Conservation (phyloP, 2,329 filamentous ascomycete genomes). For the Orbilia quercus region DNA sequence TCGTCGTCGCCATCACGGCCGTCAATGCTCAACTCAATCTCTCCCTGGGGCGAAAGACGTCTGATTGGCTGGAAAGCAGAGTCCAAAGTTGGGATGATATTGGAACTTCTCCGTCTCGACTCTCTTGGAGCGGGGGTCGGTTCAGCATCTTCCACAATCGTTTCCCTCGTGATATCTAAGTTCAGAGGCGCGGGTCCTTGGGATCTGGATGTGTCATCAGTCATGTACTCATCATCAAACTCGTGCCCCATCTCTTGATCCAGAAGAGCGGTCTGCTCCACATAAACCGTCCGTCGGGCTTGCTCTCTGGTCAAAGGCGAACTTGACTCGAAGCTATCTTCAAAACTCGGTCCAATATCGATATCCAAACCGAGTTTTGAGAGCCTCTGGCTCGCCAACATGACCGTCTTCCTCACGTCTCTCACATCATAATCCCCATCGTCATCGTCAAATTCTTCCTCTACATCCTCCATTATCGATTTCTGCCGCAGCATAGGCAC, state of each 20-base stretch:
- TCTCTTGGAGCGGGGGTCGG: conserved; percentile 47
- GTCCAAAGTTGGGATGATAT: conserved; percentile 48
- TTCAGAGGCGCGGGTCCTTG: conserved; percentile 46
- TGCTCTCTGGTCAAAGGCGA: conserved; percentile 40
- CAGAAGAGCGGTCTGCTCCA: conserved; percentile 41
- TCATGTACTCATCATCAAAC: conserved; percentile 51
- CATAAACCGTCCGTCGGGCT: conserved; percentile 25
- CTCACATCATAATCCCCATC: conserved; percentile 28
- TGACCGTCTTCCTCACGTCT: conserved; percentile 48
- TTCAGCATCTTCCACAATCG: conserved; percentile 46
- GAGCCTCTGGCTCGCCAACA: conserved; percentile 47
- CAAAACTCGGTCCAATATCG: conserved; percentile 53
- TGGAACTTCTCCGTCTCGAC: conserved; percentile 44
- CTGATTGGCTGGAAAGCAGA: conserved; percentile 48
- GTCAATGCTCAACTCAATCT: conserved; percentile 63
- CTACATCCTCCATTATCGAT: conserved; percentile 63
- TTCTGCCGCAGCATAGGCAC: conserved; percentile 60
- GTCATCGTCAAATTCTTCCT: conserved; percentile 60
- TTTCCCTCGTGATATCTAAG: conserved; percentile 37
- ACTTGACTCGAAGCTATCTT: conserved; percentile 40
- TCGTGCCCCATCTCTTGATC: conserved; percentile 43
- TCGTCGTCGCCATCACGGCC: conserved; percentile 73
- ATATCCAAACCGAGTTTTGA: conserved; percentile 52
- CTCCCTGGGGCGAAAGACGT: conserved; percentile 46
- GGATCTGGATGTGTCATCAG: conserved; percentile 43